phyloP scores from a whole-genome alignment of 106 monocot species.

The Dendrobium catenatum region DNA sequence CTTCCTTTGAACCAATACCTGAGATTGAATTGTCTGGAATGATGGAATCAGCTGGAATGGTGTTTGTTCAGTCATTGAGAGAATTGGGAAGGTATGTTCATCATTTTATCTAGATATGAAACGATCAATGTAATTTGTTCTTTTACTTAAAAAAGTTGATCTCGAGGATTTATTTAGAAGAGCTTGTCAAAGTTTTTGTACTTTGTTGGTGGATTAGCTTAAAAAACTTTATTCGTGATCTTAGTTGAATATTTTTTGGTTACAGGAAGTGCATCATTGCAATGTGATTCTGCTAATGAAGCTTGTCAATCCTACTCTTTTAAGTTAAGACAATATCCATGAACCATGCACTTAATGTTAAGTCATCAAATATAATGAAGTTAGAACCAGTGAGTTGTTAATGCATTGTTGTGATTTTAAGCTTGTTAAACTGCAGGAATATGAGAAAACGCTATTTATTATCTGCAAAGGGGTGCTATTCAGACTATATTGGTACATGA shows the following conservation, averaged over 20 bases:
- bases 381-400: background rate
- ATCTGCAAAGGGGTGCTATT: background rate
- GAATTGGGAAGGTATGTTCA: constrained; percentile 48
- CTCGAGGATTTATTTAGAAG: background rate
- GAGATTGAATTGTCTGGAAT: constrained; percentile 32
- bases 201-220: background rate
- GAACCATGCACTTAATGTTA: background rate
- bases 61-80: constrained; percentile 64
- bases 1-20: constrained; percentile 16
- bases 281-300: too few species aligned
- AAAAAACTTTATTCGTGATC: background rate
- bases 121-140: background rate
- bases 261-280: too few species aligned
- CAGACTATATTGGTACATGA: background rate
- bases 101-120: background rate
- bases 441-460: background rate
- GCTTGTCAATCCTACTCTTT: too few species aligned
- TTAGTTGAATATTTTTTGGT: background rate
- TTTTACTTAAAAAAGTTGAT: background rate
- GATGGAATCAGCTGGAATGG: constrained; percentile 68
- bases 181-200: background rate
- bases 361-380: background rate
- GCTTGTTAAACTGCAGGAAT: background rate
- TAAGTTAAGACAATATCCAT: too few species aligned
- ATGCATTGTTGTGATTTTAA: background rate